Base-by-base conservation (phyloP, 1,139 yeast genomes). In the Scheffersomyces insectosa region DNA sequence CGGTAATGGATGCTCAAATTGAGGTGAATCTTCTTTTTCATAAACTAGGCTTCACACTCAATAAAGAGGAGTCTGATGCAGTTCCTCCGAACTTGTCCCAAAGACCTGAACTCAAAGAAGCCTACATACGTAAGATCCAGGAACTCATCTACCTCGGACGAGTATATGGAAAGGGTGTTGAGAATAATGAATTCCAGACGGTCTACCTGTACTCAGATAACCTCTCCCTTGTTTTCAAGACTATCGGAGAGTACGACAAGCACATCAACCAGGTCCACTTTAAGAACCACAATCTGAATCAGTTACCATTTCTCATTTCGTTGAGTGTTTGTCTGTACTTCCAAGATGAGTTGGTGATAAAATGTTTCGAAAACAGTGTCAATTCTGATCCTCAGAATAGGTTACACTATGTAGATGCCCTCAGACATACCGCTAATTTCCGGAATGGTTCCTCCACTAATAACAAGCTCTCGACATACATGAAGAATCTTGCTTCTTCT, bases 331-430 rank as follows among this genome's bases (percentile, higher is more conserved):
- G 78, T 31, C 75, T 66, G 0, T 82, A 48, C 69, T 88, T 84
- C 60, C 70, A 75, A 37, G 95, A 87, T 52, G 81, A 80, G 40
- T 65, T 79, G 36, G 72, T 90, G 10, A 75, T 80, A 29, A 72
- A 73, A 37, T 79, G 89, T 44, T 91, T 82, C 61, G 83, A 83
- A 38, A 65, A 67, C 6, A 79, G 85, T 27, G 62, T 72, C 1
- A 54, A 58, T 1, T 64, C 80, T 7, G 96, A 90, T 58, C 75
- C 79, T 0, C 52, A 44, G 0, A 77, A 82, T 50, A 62, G 67
- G 5, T 79, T 89, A 5, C 66, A 73, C 38, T 90, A 89, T 54
- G 82, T 85, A 44, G 97, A 91, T 59, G 82, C 89, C 3, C 54
- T 72, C 38, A 63, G 60, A 43, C 55, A 51, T 37, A 50, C 57